Evolutionary conservation across 257 asterid species (phyloP).

Genomic region (Cruciata laevipes): DNA sequence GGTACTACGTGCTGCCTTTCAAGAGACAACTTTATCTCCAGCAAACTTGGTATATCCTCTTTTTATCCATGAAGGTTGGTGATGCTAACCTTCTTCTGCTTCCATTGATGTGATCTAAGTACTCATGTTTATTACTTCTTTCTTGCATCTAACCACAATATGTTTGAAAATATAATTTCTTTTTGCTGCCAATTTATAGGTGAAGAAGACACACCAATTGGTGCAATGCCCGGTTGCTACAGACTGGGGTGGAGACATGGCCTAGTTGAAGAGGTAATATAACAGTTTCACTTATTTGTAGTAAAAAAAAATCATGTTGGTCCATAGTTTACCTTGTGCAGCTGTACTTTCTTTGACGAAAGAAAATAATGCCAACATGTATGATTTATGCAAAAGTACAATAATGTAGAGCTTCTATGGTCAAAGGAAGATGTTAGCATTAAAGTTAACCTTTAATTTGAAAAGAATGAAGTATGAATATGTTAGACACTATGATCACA

Average conservation of each 20-base stretch:
- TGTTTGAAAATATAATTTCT: slow-evolving; percentile 12
- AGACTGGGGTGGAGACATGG: slow-evolving; percentile 99
- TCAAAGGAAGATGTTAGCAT: neutral
- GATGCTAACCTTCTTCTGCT: neutral
- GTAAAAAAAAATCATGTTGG: neutral
- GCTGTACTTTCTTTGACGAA: neutral
- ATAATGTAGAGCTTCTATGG: neutral
- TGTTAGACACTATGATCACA: neutral
- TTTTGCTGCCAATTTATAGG: slow-evolving; percentile 39
- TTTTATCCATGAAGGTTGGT: slow-evolving; percentile 87
- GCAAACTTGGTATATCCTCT: slow-evolving; percentile 95
- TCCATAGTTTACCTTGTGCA: neutral
- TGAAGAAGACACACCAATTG: slow-evolving; percentile 92
- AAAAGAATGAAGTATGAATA: neutral
- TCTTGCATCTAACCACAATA: neutral
- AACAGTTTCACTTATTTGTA: neutral
- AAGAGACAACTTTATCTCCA: slow-evolving; percentile 82
- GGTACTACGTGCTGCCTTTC: slow-evolving; percentile 72
- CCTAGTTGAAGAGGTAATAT: slow-evolving; percentile 78
- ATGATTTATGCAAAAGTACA: neutral
- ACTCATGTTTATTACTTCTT: neutral
- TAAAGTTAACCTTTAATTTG: neutral
- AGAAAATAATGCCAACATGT: neutral
- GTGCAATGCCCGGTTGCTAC: slow-evolving; percentile 99
- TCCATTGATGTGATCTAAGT: neutral